Percentiles rank a stretch among this genome's conserved stretches.
Conservation (phyloP, 2,329 filamentous ascomycete genomes). For the Arthrobotrys pseudoclavata region DNA sequence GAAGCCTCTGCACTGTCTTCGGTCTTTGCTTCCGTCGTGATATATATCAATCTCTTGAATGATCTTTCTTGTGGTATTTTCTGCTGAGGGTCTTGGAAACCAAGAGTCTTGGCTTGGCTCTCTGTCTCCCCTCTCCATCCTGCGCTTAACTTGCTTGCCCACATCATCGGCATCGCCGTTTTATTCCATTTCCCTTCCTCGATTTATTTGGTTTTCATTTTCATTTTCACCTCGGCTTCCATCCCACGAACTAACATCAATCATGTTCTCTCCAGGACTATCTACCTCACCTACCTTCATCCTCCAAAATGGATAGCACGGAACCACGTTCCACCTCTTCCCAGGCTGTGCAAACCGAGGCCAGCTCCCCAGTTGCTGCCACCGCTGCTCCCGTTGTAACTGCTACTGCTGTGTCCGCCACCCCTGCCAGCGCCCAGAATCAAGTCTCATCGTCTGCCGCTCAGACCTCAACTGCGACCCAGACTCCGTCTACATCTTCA, state of each 20-base stretch:
- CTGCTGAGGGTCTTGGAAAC: conserved; percentile 56
- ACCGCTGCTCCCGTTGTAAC: conserved; percentile 52
- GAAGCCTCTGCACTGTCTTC: conserved; percentile 19
- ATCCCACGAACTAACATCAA: neutral
- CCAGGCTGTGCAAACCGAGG: conserved; percentile 61
- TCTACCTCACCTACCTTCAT: too few species aligned
- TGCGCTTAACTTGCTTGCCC: too few species aligned
- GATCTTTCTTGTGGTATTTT: conserved; percentile 59
- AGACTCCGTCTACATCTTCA: conserved; percentile 24
- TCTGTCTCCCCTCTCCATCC: neutral
- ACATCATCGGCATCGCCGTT: too few species aligned
- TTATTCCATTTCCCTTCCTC: conserved; percentile 20
- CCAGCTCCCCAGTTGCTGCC: conserved; percentile 44
- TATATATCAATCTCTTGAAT: conserved; percentile 25
- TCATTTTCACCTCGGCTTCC: neutral
- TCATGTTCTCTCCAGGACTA: neutral
- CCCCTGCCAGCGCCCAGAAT: conserved; percentile 24
- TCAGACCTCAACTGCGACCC: conserved; percentile 48
- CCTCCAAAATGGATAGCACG: conserved; percentile 43
- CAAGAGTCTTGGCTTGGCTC: conserved; percentile 60
- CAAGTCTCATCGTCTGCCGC: conserved; percentile 35
- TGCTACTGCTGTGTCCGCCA: conserved; percentile 31
- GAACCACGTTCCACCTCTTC: conserved; percentile 59
- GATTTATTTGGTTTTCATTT: neutral
- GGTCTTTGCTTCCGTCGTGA: conserved; percentile 27